Evolutionary conservation across 768 basidiomycete species (phyloP), one percentile per base, ranked within the genome.

Genomic region (Amanita exitialis): DNA sequence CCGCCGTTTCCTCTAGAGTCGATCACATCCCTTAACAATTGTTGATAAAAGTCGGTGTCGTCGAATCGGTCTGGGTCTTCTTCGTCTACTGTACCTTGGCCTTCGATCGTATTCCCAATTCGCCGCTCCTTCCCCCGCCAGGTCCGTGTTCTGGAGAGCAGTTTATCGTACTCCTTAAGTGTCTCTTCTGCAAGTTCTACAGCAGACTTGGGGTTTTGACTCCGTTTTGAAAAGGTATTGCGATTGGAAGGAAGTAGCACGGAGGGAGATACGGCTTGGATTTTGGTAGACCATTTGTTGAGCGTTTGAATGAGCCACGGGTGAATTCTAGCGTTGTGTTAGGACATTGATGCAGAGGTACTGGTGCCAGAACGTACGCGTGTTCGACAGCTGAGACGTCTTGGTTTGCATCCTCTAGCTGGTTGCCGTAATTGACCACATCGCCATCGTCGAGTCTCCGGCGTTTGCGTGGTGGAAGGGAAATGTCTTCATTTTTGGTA

Each of bases 251-350:
- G 82, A 4, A 83, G 72, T 10, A 89, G 78, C 37, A 76, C 82
- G 6, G 84, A 82, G 9, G 91, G 84, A 2, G 92, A 80, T 4
- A 96, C 93, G 1, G 94, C 89, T 60, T 93, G 89, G 35, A 98
- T 87, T 70, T 98, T 99, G 21, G 84, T 75, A 8, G 92, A 96
- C 96, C 96, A 99, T 66, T 98, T 98, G 35, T 77, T 71, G 21
- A 99, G 75, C 1, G 89, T 93, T 53, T 82, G 80, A 38, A 91
- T 63, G 10, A 86, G 73, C 54, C 85, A 73, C 2, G 83, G 77
- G 62, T 93, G 91, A 44, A 68, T 63, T 25, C 73, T 86, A 75
- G 47, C 9, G 12, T 55, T 39, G 55, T 49, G 35, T 52, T 48
- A 16, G 6, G 28, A 49, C 39, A 25, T 13, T 49, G 21, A 36